phyloP scores from a whole-genome alignment of 768 basidiomycete genomes.

The Suillus brevipes region DNA sequence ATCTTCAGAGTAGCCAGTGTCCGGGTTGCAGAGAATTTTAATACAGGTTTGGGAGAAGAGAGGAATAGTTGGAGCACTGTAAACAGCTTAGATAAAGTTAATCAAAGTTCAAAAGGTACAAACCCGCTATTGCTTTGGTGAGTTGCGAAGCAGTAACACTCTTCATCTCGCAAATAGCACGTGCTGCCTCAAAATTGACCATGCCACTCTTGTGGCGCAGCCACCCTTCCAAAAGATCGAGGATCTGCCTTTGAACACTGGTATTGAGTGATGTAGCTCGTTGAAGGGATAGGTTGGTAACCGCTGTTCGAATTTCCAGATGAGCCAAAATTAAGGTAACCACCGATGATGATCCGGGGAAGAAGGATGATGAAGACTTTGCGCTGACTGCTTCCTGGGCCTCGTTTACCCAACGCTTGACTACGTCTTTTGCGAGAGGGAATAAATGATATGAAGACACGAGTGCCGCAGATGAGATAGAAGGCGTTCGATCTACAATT shows the following conservation, averaged over 20 bases:
- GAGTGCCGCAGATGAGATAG: constrained; percentile 93
- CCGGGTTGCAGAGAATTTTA: constrained; percentile 97
- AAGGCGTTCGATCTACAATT: constrained; percentile 94
- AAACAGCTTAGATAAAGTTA: constrained; percentile 13
- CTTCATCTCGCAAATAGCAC: constrained; percentile 96
- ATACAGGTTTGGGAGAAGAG: constrained; percentile 89
- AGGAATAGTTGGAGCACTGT: constrained; percentile 93
- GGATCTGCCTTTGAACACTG: constrained; percentile 93
- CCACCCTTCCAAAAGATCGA: constrained; percentile 93
- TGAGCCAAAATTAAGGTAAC: constrained; percentile 74
- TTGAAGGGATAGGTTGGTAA: constrained; percentile 80
- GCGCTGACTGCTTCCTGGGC: constrained; percentile 94
- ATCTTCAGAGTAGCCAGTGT: constrained; percentile 91
- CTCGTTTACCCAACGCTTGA: constrained; percentile 99
- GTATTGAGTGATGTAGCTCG: constrained; percentile 95
- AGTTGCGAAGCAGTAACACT: constrained; percentile 76
- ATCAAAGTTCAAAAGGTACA: constrained; percentile 24
- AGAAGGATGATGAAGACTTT: constrained; percentile 75
- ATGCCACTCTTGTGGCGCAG: constrained; percentile 98
- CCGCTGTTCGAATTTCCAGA: constrained; percentile 52
- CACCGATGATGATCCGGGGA: constrained; percentile 47
- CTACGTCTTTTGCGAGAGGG: constrained; percentile 91
- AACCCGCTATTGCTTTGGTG: constrained; percentile 86
- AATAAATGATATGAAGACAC: constrained; percentile 97
- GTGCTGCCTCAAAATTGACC: constrained; percentile 99